Percentiles rank a stretch among this genome's conserved stretches.
These are phyloP conservation scores for Hippophae gyantsensis DNA, from an alignment of 306 rosid genomes.

Conservation along the genomic window DNA sequence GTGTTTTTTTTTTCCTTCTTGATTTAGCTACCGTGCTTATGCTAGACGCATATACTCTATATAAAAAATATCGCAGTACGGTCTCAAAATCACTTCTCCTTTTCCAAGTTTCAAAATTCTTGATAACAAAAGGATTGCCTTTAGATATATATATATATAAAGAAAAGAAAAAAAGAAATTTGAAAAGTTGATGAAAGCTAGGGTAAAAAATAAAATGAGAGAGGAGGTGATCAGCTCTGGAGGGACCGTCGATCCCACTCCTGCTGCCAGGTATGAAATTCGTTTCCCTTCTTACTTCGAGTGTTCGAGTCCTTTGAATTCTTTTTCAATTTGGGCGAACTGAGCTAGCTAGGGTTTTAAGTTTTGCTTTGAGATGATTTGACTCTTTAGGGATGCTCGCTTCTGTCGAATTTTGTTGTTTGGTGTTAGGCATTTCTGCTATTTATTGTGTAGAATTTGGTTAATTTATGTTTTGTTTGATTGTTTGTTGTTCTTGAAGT, in stretches of 20 bases:
- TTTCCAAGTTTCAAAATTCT: too few relatives aligned
- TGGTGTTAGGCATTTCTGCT: constrained; percentile 8
- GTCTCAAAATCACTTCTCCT: too few relatives aligned
- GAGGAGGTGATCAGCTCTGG: constrained; percentile 97
- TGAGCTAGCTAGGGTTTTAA: constrained; percentile 28
- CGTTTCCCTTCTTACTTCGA: background rate
- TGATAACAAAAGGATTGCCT: too few relatives aligned
- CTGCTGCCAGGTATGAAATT: constrained; percentile 68
- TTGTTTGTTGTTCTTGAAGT: background rate
- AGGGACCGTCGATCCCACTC: constrained; percentile 73
- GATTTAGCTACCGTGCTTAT: too few relatives aligned
- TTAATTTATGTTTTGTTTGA: constrained; percentile 5
- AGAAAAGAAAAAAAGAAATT: too few relatives aligned
- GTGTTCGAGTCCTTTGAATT: constrained; percentile 11
- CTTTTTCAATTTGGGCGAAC: constrained; percentile 5
- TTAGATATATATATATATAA: too few relatives aligned
- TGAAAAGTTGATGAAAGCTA: too few relatives aligned
- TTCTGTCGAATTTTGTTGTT: background rate
- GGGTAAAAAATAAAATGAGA: constrained; percentile 34
- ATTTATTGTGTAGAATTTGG: constrained; percentile 10
- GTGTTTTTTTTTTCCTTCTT: too few relatives aligned
- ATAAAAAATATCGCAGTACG: too few relatives aligned
- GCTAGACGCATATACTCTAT: too few relatives aligned
- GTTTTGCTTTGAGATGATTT: constrained; percentile 10
- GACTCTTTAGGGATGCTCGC: constrained; percentile 6